phyloP scores from a whole-genome alignment of 2,329 filamentous ascomycete species.

The Lachnellula arida region DNA sequence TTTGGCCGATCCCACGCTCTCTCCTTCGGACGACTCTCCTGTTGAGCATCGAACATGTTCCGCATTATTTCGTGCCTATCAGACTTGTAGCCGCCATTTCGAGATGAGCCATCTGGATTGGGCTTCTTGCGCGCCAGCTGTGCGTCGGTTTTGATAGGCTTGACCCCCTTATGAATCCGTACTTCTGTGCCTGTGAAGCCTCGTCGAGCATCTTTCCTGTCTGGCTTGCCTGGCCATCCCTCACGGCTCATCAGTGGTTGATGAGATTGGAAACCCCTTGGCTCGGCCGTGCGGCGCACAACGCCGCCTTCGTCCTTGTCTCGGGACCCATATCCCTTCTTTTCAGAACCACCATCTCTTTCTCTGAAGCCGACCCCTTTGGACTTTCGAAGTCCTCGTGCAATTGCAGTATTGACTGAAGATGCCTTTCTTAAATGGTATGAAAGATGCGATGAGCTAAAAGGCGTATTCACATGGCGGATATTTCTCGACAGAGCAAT shows the following conservation, averaged over 20 bases:
- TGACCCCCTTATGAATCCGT: constrained; percentile 4
- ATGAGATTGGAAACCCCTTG: not conserved
- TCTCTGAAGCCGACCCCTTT: constrained; percentile 32
- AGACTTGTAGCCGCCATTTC: not conserved
- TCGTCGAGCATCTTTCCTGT: not conserved
- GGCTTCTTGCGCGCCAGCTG: constrained; percentile 9
- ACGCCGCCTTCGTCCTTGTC: constrained; percentile 17
- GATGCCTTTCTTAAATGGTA: constrained; percentile 37
- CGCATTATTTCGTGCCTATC: not conserved
- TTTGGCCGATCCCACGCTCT: not conserved
- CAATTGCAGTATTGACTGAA: constrained; percentile 65
- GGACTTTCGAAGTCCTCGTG: constrained; percentile 56
- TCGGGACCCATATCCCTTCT: constrained; percentile 5
- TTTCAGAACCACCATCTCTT: constrained; percentile 6
- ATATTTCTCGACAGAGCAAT: constrained; percentile 14
- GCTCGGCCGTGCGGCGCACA: not conserved
- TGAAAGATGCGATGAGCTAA: constrained; percentile 4
- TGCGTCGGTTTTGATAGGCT: constrained; percentile 4
- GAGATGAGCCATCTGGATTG: constrained; percentile 3
- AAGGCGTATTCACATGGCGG: constrained; percentile 6
- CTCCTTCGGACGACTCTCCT: not conserved
- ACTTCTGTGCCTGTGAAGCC: not conserved
- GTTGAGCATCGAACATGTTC: not conserved
- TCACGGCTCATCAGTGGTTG: not conserved
- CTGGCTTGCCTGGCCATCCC: not conserved